Conservation (phyloP, 2,329 filamentous ascomycete genomes). For the Ceratocystis eucalypticola region DNA sequence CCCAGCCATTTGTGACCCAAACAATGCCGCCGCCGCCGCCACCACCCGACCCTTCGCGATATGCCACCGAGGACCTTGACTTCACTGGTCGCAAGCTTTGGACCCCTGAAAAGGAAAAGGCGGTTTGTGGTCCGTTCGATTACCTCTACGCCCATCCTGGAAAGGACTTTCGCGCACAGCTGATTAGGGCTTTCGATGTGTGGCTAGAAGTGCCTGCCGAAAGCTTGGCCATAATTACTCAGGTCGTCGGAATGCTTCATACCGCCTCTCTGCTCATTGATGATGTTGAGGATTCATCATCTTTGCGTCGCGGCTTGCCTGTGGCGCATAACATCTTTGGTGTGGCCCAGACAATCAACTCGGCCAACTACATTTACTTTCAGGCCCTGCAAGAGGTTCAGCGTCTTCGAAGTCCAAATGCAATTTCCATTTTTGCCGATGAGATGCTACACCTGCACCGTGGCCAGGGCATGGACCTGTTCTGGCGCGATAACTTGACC, state of each 20-base stretch:
- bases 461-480: slow-evolving; percentile 83
- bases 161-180: slow-evolving; percentile 69
- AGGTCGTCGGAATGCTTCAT: slow-evolving; percentile 72
- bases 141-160: slow-evolving; percentile 68
- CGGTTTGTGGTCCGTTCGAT: slow-evolving; percentile 65
- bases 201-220: slow-evolving; percentile 63
- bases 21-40: slow-evolving; percentile 20
- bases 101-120: slow-evolving; percentile 62
- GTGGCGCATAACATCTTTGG: slow-evolving; percentile 79
- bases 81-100: slow-evolving; percentile 42
- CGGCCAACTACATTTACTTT: slow-evolving; percentile 83
- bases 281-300: slow-evolving; percentile 73
- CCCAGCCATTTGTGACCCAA: slow-evolving; percentile 15
- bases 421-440: slow-evolving; percentile 61
- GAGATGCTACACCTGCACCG: slow-evolving; percentile 75
- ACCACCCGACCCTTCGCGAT: slow-evolving; percentile 38
- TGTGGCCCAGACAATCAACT: slow-evolving; percentile 78
- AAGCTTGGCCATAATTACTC: slow-evolving; percentile 60
- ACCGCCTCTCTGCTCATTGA: slow-evolving; percentile 73
- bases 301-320: slow-evolving; percentile 63
- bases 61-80: slow-evolving; percentile 42
- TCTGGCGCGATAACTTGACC: slow-evolving; percentile 74
- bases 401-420: slow-evolving; percentile 52
- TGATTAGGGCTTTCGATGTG: slow-evolving; percentile 68
- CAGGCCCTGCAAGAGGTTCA: slow-evolving; percentile 61